A percentile compares a stretch with the other conserved stretches of the same genome.
phyloP scores from a whole-genome alignment of 129 eudicot genomes.

The Helianthus tuberosus region DNA sequence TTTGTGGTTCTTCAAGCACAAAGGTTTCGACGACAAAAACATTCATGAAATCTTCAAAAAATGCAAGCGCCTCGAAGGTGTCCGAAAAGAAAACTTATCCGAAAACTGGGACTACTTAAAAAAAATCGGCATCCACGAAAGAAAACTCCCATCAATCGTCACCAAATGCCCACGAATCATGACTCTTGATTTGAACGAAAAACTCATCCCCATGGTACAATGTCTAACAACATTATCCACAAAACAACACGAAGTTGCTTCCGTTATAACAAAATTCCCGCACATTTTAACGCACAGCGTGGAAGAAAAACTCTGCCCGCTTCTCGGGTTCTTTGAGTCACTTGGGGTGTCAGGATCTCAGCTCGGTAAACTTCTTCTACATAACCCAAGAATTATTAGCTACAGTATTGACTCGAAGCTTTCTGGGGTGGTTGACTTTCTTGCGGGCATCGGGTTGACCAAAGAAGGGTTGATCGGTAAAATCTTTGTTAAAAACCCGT shows the following conservation, averaged over 20 bases:
- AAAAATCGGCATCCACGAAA: constrained; percentile 86
- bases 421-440: constrained; percentile 75
- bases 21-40: constrained; percentile 83
- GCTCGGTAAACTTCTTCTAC: constrained; percentile 79
- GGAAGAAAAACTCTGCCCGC: constrained; percentile 93
- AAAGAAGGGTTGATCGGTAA: constrained; percentile 76
- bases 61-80: constrained; percentile 79
- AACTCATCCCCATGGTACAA: constrained; percentile 83
- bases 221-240: constrained; percentile 71
- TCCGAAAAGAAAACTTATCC: constrained; percentile 60
- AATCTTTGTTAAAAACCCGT: constrained; percentile 81
- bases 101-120: constrained; percentile 83
- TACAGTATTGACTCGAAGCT: constrained; percentile 91
- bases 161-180: constrained; percentile 84
- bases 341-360: constrained; percentile 87
- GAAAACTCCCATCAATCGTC: constrained; percentile 82
- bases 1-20: constrained; percentile 89
- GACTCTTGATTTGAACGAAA: constrained; percentile 71
- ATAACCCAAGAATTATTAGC: constrained; percentile 86
- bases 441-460: constrained; percentile 63
- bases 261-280: constrained; percentile 87
- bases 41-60: constrained; percentile 69
- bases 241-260: constrained; percentile 81
- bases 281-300: constrained; percentile 76
- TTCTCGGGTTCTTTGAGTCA: constrained; percentile 81